Conservation (phyloP, 768 basidiomycete genomes). For the Mycena rosella region DNA sequence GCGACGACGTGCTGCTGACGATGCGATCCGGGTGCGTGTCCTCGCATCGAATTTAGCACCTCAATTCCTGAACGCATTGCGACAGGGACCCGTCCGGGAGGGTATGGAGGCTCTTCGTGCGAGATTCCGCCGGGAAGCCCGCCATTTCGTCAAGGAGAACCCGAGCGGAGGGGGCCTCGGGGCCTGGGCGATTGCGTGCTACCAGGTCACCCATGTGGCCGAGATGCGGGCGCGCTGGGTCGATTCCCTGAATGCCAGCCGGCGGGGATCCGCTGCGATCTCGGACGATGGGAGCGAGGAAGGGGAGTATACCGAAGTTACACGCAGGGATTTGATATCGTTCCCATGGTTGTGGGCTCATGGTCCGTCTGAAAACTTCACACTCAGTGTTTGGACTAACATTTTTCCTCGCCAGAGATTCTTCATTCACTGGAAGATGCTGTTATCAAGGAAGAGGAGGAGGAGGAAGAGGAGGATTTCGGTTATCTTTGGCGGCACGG, state of each 20-base stretch:
- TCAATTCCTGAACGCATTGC: not conserved
- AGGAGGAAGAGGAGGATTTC: constrained; percentile 31
- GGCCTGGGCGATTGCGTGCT: constrained; percentile 32
- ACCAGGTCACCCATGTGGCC: constrained; percentile 30
- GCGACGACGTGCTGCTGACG: constrained; percentile 29
- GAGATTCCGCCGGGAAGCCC: constrained; percentile 18
- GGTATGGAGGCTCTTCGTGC: constrained; percentile 23
- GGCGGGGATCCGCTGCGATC: constrained; percentile 26
- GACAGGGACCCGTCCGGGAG: constrained; percentile 35
- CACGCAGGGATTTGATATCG: constrained; percentile 31
- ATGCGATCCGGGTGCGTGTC: constrained; percentile 31
- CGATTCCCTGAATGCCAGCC: constrained; percentile 33
- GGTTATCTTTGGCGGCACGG: constrained; percentile 6
- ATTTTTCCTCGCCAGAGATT: constrained; percentile 6
- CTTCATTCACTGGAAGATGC: constrained; percentile 23
- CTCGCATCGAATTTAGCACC: too few species aligned
- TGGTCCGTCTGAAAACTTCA: constrained; percentile 29
- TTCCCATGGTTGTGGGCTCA: constrained; percentile 38
- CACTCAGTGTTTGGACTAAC: too few species aligned
- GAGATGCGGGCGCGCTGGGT: constrained; percentile 14
- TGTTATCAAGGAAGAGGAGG: constrained; percentile 32
- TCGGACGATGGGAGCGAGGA: constrained; percentile 31
- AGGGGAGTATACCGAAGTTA: constrained; percentile 26
- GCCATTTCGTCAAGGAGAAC: constrained; percentile 32
- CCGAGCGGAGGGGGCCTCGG: constrained; percentile 13